Evolutionary conservation across 176 grass and related monocot genomes (phyloP).

Genomic region (Ampelocalamus luodianensis): DNA sequence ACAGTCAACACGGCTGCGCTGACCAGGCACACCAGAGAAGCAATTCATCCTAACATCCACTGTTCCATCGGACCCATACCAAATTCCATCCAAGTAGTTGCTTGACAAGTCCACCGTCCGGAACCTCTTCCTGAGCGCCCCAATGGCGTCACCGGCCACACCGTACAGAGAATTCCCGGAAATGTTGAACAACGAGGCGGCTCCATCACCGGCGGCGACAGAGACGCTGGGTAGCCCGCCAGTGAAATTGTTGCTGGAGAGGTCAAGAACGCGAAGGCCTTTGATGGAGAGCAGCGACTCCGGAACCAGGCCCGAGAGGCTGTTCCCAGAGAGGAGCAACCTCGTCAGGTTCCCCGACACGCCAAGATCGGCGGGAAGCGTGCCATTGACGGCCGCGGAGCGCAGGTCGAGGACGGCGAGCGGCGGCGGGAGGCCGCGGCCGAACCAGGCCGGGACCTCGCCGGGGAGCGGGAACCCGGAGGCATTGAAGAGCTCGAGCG

Average conservation of each 20-base stretch:
- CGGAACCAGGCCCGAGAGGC: conserved; percentile 55
- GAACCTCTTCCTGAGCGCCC: conserved; percentile 45
- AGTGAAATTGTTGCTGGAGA: conserved; percentile 76
- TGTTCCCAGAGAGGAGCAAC: conserved; percentile 56
- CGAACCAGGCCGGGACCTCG: conserved; percentile 70
- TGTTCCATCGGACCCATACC: conserved; percentile 37
- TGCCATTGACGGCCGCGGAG: conserved; percentile 48
- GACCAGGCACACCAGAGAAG: conserved; percentile 50
- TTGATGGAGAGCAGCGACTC: conserved; percentile 43
- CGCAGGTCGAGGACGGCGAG: conserved; percentile 71
- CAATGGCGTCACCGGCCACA: conserved; percentile 27
- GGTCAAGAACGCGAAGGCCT: conserved; percentile 56
- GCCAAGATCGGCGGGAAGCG: conserved; percentile 64
- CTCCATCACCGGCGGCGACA: neutral
- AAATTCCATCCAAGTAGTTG: conserved; percentile 73
- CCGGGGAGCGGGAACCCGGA: conserved; percentile 79
- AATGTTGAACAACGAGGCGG: conserved; percentile 51
- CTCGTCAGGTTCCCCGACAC: conserved; percentile 50
- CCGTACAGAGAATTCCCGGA: conserved; percentile 80
- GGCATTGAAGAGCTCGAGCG: conserved; percentile 75
- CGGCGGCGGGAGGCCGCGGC: conserved; percentile 33
- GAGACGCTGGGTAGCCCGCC: conserved; percentile 45
- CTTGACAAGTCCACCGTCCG: conserved; percentile 65
- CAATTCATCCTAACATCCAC: conserved; percentile 61
- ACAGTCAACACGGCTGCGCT: conserved; percentile 61